Conservation (phyloP, 306 rosid genomes). For the Datisca glomerata region DNA sequence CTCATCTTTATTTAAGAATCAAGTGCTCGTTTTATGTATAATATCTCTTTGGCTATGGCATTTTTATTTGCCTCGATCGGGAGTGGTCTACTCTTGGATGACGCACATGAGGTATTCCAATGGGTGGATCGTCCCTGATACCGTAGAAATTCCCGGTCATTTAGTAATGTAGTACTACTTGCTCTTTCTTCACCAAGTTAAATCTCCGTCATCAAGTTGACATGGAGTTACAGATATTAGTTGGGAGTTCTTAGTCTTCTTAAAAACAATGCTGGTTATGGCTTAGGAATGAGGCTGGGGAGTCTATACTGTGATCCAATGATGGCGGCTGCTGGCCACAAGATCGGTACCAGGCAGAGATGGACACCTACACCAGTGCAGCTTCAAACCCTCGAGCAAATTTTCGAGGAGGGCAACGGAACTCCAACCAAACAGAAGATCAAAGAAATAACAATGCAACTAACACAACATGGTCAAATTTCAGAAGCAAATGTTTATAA, state of each 20-base stretch:
- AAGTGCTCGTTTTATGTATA: too few relatives aligned
- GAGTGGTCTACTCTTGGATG: too few relatives aligned
- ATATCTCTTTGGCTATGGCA: too few relatives aligned
- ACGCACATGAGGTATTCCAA: too few relatives aligned
- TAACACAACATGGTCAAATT: constrained; percentile 55
- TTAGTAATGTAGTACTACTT: too few relatives aligned
- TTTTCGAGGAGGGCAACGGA: constrained; percentile 59
- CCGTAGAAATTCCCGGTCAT: too few relatives aligned
- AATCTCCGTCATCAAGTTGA: too few relatives aligned
- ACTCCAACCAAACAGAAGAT: constrained; percentile 61
- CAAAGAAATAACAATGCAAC: constrained; percentile 51
- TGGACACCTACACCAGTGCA: constrained; percentile 65
- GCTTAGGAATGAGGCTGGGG: constrained; percentile 44
- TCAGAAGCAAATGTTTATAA: constrained; percentile 80
- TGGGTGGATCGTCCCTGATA: too few relatives aligned
- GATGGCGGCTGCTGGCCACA: constrained; percentile 51
- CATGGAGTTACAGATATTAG: too few relatives aligned
- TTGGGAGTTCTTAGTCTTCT: neutral
- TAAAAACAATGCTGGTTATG: neutral
- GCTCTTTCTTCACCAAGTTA: too few relatives aligned
- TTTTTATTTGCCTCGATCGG: too few relatives aligned
- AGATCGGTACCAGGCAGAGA: constrained; percentile 56
- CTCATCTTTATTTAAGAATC: too few relatives aligned
- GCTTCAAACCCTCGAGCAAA: constrained; percentile 59
- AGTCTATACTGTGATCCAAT: constrained; percentile 52